Percentiles rank a stretch among this genome's conserved stretches.
Evolutionary conservation across 2,329 filamentous ascomycete species (phyloP).

Genomic region (Colletotrichum somersetense): DNA sequence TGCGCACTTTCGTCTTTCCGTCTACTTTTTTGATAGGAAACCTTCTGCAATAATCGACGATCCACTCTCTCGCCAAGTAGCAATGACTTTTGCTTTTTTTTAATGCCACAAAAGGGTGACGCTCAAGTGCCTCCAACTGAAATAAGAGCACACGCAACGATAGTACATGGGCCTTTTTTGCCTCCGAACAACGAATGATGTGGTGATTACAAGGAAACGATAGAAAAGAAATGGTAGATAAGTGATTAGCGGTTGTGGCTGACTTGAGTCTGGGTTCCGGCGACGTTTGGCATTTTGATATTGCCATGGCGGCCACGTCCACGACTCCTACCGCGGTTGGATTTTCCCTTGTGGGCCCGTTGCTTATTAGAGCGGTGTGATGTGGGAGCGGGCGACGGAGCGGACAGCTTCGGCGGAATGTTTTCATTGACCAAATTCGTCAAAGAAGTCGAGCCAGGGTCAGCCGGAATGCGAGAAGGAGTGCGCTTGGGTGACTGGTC

Average conservation of each 20-base stretch:
- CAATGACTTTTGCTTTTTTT: neutral
- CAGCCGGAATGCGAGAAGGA: neutral
- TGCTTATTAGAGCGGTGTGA: slow-evolving; percentile 10
- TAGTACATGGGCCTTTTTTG: neutral
- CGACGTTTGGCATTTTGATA: neutral
- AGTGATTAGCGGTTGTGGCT: neutral
- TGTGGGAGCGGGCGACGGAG: neutral
- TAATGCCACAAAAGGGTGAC: neutral
- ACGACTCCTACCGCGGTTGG: slow-evolving; percentile 21
- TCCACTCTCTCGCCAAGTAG: neutral
- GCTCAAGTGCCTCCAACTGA: neutral
- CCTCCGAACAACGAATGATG: neutral
- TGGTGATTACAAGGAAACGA: neutral
- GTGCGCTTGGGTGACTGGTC: neutral
- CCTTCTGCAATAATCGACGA: too few relatives aligned
- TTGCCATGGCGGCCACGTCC: slow-evolving; percentile 27
- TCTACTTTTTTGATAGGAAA: slow-evolving; percentile 2
- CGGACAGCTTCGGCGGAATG: neutral
- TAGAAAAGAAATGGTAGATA: neutral
- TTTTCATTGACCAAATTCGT: neutral
- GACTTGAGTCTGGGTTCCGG: neutral
- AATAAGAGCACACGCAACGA: neutral
- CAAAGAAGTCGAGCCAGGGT: neutral
- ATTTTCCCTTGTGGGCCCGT: slow-evolving; percentile 10
- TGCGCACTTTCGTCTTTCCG: slow-evolving; percentile 5